Percentiles rank a stretch among this genome's conserved stretches.
These are phyloP conservation scores for Plasmodium ovale DNA, from an alignment of 169 alveolate species.

Conservation along the genomic window DNA sequence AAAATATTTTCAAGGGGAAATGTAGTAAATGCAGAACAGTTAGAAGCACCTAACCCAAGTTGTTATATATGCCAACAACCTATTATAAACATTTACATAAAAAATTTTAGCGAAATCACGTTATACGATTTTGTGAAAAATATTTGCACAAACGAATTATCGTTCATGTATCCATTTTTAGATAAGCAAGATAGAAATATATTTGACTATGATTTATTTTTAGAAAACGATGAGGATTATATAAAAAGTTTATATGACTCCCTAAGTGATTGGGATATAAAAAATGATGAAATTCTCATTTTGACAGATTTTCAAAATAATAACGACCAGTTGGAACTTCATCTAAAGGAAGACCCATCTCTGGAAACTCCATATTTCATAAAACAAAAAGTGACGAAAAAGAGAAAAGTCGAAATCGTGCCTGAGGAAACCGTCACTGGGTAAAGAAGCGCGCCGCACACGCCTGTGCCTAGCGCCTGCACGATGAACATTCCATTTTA, in stretches of 20 bases:
- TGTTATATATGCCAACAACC: constrained; percentile 80
- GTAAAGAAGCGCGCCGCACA: not conserved
- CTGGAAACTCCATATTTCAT: constrained; percentile 16
- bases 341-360: constrained; percentile 55
- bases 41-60: constrained; percentile 76
- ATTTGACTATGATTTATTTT: constrained; percentile 65
- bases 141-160: constrained; percentile 59
- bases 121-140: constrained; percentile 76
- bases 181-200: constrained; percentile 70
- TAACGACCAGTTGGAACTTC: constrained; percentile 61
- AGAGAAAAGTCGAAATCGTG: constrained; percentile 3
- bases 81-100: constrained; percentile 67
- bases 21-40: constrained; percentile 78
- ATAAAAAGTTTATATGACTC: constrained; percentile 34
- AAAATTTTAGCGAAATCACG: constrained; percentile 67
- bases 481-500: too few species aligned
- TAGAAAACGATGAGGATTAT: constrained; percentile 58
- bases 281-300: constrained; percentile 51
- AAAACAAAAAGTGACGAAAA: constrained; percentile 33
- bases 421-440: not conserved
- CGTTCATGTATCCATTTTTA: constrained; percentile 53
- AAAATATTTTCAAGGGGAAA: constrained; percentile 76
- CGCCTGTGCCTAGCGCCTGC: too few species aligned
- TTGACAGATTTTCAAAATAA: constrained; percentile 68
- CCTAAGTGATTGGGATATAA: constrained; percentile 40